Conservation (phyloP, 345 rosid species). For the Corchorus capsularis region DNA sequence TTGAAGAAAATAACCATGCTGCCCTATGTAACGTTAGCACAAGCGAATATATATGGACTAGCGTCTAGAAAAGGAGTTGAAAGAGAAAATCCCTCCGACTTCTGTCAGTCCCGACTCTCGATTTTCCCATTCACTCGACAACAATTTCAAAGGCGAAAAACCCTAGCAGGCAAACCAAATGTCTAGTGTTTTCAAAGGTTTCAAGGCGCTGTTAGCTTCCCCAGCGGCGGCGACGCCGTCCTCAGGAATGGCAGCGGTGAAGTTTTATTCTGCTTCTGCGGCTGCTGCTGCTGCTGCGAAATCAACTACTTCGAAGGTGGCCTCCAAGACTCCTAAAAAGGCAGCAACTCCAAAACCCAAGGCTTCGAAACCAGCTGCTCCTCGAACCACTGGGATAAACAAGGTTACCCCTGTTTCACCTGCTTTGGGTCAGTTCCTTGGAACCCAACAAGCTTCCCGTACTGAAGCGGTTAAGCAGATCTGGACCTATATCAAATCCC, state of each 20-base stretch:
- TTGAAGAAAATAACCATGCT: neutral
- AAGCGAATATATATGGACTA: neutral
- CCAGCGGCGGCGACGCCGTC: constrained; percentile 23
- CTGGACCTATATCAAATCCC: constrained; percentile 75
- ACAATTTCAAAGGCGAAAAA: neutral
- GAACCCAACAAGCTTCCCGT: constrained; percentile 65
- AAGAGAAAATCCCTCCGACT: neutral
- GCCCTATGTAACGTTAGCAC: neutral
- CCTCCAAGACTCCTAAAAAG: constrained; percentile 10
- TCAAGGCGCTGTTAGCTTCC: constrained; percentile 62
- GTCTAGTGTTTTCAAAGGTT: constrained; percentile 60
- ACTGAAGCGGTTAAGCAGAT: constrained; percentile 63
- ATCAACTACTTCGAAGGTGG: constrained; percentile 1
- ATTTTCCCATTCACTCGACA: neutral
- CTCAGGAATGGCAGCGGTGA: constrained; percentile 7
- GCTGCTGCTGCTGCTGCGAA: neutral
- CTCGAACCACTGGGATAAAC: constrained; percentile 48
- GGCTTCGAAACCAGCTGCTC: constrained; percentile 35
- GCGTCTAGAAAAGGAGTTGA: no score
- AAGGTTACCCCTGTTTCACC: constrained; percentile 63
- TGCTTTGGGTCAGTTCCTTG: constrained; percentile 65
- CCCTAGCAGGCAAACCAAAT: neutral
- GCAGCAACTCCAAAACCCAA: constrained; percentile 22
- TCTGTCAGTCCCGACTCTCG: neutral
- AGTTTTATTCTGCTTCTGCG: constrained; percentile 23